Evolutionary conservation across 2,329 filamentous ascomycete species (phyloP), one percentile per base, ranked within the genome.

Genomic region (Pseudohalonectria lignicola): DNA sequence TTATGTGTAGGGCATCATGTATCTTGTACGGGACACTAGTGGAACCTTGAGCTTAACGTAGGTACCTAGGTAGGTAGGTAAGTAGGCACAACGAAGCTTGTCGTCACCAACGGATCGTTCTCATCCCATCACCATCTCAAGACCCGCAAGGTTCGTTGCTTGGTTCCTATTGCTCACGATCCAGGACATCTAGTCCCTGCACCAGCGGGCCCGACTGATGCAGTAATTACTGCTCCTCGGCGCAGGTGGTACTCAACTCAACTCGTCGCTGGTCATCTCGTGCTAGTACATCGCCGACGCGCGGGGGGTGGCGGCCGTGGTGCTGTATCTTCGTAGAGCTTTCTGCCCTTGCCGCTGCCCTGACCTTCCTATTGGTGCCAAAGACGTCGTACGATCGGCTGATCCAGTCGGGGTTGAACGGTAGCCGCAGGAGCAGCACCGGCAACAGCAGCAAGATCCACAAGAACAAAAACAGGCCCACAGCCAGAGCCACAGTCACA

Each of bases 351-450:
- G 44, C 54, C 3, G 70, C 71, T 46, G 60, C 61, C 13, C 60
- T 62, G 10, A 72, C 71, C 40, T 53, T 73, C 2, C 67, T 68
- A 4, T 53, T 70, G 29, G 31, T 41, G 12, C 41, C 39, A 6
- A 39, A 43, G 39, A 43, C 41, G 4, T 36, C 40, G 10, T 43
- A 43, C 16, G 41, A 39, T 7, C 25, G 41, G 4, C 41, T 39
- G 13, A 37, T 37, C 16, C 15, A 37, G 35, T 30, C 26, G 25
- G n/a, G n/a, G n/a, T 37, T 23, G 17, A 37, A 30, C 7, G 35
- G 35, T 15, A n/a, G 16, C 30, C 8, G 11, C 31, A 11, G 13
- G 31, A 10, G 8, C 4, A 11, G 5, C 16, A 4, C 16, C 5
- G 31, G 16, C 17, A n/a, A 4, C 17, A 13, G 13, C 12, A 26